Base-by-base conservation (phyloP, 2,329 filamentous ascomycete genomes). In the Sclerotinia sclerotiorum region DNA sequence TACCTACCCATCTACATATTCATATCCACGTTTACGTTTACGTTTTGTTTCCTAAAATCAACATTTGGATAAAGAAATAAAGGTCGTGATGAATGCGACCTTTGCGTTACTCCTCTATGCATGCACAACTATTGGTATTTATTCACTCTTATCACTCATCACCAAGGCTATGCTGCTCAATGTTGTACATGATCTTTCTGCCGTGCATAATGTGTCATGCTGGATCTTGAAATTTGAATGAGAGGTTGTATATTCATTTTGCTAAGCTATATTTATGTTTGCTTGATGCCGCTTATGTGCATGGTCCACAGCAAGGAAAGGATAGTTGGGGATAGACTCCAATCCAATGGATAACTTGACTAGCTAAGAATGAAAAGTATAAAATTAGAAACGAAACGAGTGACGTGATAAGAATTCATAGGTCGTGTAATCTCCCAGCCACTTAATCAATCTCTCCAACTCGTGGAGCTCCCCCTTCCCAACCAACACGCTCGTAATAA, bases 401-500 rank as follows among this genome's bases (percentile, higher is more conserved):
- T 62, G 48, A 67, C 27, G 46, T 17, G 8, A 48, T 39, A 58
- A 27, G 21, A 46, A 52, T 35, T 10, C 24, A 49, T 67, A 48
- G 32, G 27, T 52, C 24, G 10, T n/a, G 46, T 27, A 46, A 35
- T 49, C 58, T 42, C 35, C 55, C 57, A 55, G 39, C 56, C 35
- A 67, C 27, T 62, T 44, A 56, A 60, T 76, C 71, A 72, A 76
- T 69, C 72, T 78, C 76, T 8, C 77, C 76, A 67, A 78, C 63
- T 68, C 76, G 72, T 8, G 76, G 76, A 1, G 71, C 72, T 64
- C 74, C 72, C 24, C 75, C 75, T 51, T 69, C 68, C 86, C 87
- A 98, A 75, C 91, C 94, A 73, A 97, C 88, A 69, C 92, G 88
- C 82, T 98, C 94, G 78, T 97, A 99, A 84, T 96, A 97, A 69